A percentile compares a stretch with the other conserved stretches of the same genome.
Evolutionary conservation across 805 yeast species (phyloP).

Genomic region (Wickerhamomyces rabaulensis): DNA sequence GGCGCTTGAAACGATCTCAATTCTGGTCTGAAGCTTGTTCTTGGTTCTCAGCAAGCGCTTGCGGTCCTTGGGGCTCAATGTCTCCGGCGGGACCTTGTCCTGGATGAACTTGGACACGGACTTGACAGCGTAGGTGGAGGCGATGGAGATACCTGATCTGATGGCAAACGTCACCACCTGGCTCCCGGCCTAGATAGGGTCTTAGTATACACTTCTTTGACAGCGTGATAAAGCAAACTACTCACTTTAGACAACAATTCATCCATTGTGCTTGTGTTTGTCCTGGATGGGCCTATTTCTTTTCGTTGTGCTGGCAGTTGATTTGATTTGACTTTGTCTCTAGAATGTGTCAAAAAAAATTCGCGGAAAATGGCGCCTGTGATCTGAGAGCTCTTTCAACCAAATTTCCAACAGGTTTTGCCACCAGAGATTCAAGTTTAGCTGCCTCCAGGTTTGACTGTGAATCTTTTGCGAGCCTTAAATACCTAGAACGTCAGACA

Average conservation of each 20-base stretch:
- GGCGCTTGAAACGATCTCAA: slow-evolving; percentile 57
- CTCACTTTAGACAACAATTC: slow-evolving; percentile 32
- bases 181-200: slow-evolving; percentile 47
- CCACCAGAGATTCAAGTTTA: too few species aligned
- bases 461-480: too few species aligned
- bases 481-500: too few species aligned
- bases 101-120: slow-evolving; percentile 54
- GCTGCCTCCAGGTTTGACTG: too few species aligned
- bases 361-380: too few species aligned
- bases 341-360: background rate
- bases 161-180: slow-evolving; percentile 80
- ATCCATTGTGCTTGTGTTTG: too few species aligned
- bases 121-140: slow-evolving; percentile 67
- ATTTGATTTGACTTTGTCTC: too few species aligned
- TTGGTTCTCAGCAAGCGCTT: slow-evolving; percentile 35
- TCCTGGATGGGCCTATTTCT: too few species aligned
- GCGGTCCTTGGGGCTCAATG: slow-evolving; percentile 30
- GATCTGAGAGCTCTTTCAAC: too few species aligned
- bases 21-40: slow-evolving; percentile 47
- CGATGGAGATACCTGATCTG: slow-evolving; percentile 68
- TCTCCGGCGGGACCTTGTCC: slow-evolving; percentile 40
- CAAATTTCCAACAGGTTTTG: too few species aligned
- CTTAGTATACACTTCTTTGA: background rate
- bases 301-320: too few species aligned
- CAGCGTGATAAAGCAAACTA: background rate